Evolutionary conservation across 345 rosid genomes (phyloP), one percentile per base, ranked within the genome.

Genomic region (Populus deltoides): DNA sequence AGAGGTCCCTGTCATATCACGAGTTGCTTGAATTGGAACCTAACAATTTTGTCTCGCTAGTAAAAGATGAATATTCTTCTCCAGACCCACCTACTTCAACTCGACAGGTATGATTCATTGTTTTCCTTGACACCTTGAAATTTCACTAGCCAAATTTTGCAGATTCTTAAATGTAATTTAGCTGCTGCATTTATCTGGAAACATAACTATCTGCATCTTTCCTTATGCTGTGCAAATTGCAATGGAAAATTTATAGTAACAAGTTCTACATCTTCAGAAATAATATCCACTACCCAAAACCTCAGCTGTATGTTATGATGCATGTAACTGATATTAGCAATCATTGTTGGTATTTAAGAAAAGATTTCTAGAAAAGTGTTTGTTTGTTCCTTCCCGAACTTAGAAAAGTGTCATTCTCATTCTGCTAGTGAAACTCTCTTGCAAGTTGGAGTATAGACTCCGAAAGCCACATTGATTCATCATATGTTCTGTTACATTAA

Each of bases 71-170:
- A 17, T 11, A 63, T 45, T 70, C 78, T 59, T 77, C 73, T 61
- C 38, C 20, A 51, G 55, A 71, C 29, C 25, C 31, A 11, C 72
- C 78, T 45, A 17, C 77, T 75, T 79, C 71, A 24, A 22, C 41
- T 68, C 76, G 22, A 69, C 83, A 88, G 91, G 91, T 88, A 59
- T 43, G 79, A 39, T 83, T 72, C 73, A 55, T 43, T 51, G 6
- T 63, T 35, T 65, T 7, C 27, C 29, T 65, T 45, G 24, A 69
- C 49, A 68, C 53, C 57, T 24, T 47, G 29, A 47, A 74, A 41
- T 63, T 43, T 47, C 53, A n/a, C 20, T 43, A 18, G 22, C 20
- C 27, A 51, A 59, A 8, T 22, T 33, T 6, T 15, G 39, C 6
- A n/a, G 55, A 73, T 18, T n/a, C 18, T 76, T n/a, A 39, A 39